Evolutionary conservation across 2,329 filamentous ascomycete genomes (phyloP), one percentile per base, ranked within the genome.

Genomic region (Thyridium curvatum): DNA sequence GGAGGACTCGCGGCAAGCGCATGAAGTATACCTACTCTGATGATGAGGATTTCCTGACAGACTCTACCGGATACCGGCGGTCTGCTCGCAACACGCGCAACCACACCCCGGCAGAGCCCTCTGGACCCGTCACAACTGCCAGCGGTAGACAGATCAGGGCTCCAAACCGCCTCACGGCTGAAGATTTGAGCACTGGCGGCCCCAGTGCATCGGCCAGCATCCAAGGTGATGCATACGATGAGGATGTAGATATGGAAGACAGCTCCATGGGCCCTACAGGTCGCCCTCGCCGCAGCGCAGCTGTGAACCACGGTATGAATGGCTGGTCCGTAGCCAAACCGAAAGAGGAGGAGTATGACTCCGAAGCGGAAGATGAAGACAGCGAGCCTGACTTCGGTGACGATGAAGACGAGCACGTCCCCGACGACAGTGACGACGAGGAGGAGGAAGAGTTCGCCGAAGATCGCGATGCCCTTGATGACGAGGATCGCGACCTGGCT

Each of bases 1-100:
- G 93, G 36, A 86, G 93, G 38, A 98, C 94, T 5, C 81, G 93
- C 42, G 93, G 93, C 41, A 97, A 98, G 69, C 85, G 91, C 44
- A 85, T 94, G 65, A 94, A 90, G 61, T 98, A 98, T 56, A 98
- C 88, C 0, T 98, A 86, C 56, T 94, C 89, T 0, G 90, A 96
- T 38, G 37, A 56, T 49, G 83, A 83, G 29, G 79, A 82, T 13
- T 78, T 79, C 37, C 75, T 71, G 40, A 77, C 77, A n/a, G 77
- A 82, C 54, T 82, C 81, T 29, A 74, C 75, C 9, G 58, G 55
- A 6, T 61, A 65, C 59, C 58, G 90, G 69, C 77, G 82, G 7
- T 87, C 86, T 12, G 74, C 79, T 14, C 80, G 91, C 18, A 85
- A 88, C 47, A 88, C 85, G 2, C 77, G 82, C 30, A 73, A 80